Evolutionary conservation across 1,284 basidiomycete genomes (phyloP), one percentile per base, ranked within the genome.

Genomic region (Pseudozyma pruni): DNA sequence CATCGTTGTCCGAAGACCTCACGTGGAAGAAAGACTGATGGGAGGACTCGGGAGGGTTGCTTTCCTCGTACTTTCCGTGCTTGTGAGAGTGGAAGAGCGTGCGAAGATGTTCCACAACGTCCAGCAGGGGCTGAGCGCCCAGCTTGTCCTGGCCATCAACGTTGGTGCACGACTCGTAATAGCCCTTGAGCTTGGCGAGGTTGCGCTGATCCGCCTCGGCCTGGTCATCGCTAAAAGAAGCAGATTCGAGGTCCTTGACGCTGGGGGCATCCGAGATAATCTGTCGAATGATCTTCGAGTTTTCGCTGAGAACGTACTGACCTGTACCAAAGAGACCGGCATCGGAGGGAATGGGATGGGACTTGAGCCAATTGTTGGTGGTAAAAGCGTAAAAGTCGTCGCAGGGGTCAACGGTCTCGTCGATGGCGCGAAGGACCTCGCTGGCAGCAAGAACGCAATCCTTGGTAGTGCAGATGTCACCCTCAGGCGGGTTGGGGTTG

Each of bases 321-420:
- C 63, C 72, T n/a, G 67, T 37, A 85, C 85, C 87, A 83, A 69
- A 83, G 56, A 76, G 75, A 50, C 69, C 70, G 16, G 59, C 88
- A 88, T 91, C 57, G 25, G 31, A 57, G 19, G 75, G 78, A 31
- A 75, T 79, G 20, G 74, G 72, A 41, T 78, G 81, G 4, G 61
- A 17, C 6, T 57, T 67, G 23, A 62, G 74, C 75, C 75, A 83
- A 39, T 81, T 63, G 63, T 78, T 78, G 45, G 74, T 77, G 16
- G 92, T 88, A 83, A 90, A 98, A 67, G 90, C 87, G 82, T 95
- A 97, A 82, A 98, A 98, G 83, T 94, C 90, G 73, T 97, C 91
- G 84, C 95, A 98, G 0, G 95, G 95, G 82, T 98, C 92, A 71
- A 91, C 87, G 4, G 89, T 86, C 13, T 87, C 86, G 82, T 98